Base-by-base conservation (phyloP, 2,329 filamentous ascomycete genomes). In the Hypoxylon sp. region DNA sequence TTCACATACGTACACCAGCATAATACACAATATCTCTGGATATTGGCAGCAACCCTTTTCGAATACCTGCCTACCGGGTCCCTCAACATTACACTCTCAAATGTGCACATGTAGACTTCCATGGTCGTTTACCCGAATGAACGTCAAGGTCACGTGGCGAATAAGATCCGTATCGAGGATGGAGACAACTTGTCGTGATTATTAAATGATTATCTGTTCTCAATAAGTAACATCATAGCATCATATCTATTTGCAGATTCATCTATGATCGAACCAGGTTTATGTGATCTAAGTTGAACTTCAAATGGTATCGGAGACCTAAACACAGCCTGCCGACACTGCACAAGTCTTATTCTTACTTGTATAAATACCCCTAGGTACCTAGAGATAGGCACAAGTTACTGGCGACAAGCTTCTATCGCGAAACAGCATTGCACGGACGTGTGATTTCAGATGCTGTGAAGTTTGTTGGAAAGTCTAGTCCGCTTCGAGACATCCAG, bases 181-280 rank as follows among this genome's bases (percentile, higher is more conserved):
- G 31, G 10, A 35, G 6, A 6, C 15, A 18, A 8, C 15, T 18
- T 7, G 31, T 8, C 18, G 6, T 18, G 18, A 35, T 7, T 35
- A 9, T 17, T 35, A 8, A 3, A 17, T 15, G n/a, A 35, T 35
- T 35, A 11, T 35, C 18, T 15, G 15, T 35, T 9, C 18, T 35
- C 18, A 17, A 26, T 42, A 26, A n/a, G 10, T 24, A 40, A 40
- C 29, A n/a, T n/a, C n/a, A 26, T 26, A 56, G 24, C 1, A 29
- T 23, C 35, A 45, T 42, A 38, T 52, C 17, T 46, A 52, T 52
- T 42, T 26, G 11, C 24, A 43, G 17, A 35, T 40, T 43, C 15
- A 41, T 33, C 33, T 29, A 46, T 37, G 4, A 23, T 27, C 11
- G 9, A 26, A 49, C 40, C 17, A 33, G n/a, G 27, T 17, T n/a